A percentile compares a stretch with the other conserved stretches of the same genome.
These are phyloP conservation scores for Fusarium sp. DNA, from an alignment of 2,329 filamentous ascomycete genomes.

Conservation along the genomic window DNA sequence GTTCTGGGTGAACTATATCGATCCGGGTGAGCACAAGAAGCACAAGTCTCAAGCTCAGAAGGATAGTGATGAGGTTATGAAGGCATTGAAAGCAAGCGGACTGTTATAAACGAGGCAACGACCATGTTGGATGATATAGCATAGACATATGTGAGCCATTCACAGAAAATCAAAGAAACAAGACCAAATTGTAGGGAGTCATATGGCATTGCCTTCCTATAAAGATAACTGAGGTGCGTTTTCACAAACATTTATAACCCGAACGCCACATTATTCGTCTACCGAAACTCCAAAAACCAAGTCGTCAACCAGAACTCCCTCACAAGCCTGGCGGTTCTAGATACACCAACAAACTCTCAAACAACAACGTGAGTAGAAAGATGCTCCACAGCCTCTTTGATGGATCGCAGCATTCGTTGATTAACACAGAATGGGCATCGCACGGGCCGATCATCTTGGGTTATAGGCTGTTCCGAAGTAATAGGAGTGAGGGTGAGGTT, in stretches of 20 bases:
- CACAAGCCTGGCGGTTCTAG: not conserved
- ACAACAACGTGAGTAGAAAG: constrained; percentile 71
- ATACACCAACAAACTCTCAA: constrained; percentile 4
- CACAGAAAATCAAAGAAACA: not conserved
- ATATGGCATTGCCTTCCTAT: not conserved
- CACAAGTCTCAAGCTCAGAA: constrained; percentile 44
- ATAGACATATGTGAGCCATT: constrained; percentile 11
- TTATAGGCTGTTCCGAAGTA: constrained; percentile 59
- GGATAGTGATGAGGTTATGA: constrained; percentile 55
- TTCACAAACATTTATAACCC: not conserved
- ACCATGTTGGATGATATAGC: constrained; percentile 6
- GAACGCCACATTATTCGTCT: constrained; percentile 25
- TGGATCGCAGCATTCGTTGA: constrained; percentile 67
- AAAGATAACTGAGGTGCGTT: constrained; percentile 4
- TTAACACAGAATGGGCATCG: constrained; percentile 71
- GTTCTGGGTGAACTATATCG: constrained; percentile 88
- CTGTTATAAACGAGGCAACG: constrained; percentile 25
- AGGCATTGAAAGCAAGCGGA: constrained; percentile 57
- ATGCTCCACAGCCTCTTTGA: constrained; percentile 71
- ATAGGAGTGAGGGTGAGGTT: constrained; percentile 67
- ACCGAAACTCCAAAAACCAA: constrained; percentile 23
- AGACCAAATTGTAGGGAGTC: not conserved
- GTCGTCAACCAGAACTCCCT: not conserved
- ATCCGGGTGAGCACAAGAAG: constrained; percentile 54
- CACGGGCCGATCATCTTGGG: constrained; percentile 60